A percentile compares a stretch with the other conserved stretches of the same genome.
These are phyloP conservation scores for Coffea eugenioides DNA, from an alignment of 257 asterid species.

Conservation along the genomic window DNA sequence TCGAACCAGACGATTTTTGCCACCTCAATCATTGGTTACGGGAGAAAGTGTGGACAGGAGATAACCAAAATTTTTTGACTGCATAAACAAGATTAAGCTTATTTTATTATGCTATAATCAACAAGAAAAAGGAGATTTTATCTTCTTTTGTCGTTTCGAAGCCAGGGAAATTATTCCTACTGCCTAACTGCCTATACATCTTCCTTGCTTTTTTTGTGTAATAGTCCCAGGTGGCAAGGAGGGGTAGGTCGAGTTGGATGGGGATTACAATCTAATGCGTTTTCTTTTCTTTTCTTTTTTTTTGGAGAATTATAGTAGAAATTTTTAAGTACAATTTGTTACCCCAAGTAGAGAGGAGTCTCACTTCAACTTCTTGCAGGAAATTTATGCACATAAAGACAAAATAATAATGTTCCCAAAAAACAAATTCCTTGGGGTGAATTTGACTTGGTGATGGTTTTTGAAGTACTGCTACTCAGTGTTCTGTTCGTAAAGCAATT, in stretches of 20 bases:
- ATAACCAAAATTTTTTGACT: neutral
- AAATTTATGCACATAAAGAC: neutral
- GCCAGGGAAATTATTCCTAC: neutral
- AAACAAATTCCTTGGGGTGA: neutral
- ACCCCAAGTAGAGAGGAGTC: neutral
- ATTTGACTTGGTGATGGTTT: neutral
- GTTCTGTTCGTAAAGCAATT: neutral
- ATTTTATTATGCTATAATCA: neutral
- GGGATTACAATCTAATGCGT: too few relatives aligned
- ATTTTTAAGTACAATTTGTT: neutral
- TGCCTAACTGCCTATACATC: neutral
- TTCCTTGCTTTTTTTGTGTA: neutral
- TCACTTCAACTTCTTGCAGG: too few relatives aligned
- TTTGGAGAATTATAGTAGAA: neutral
- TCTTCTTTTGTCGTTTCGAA: slow-evolving; percentile 1
- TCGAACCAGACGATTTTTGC: slow-evolving; percentile 11
- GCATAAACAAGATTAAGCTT: neutral
- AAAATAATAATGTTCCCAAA: neutral
- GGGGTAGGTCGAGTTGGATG: too few relatives aligned
- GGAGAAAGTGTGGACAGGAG: slow-evolving; percentile 9
- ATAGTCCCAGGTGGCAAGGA: neutral
- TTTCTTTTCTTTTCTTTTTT: too few relatives aligned
- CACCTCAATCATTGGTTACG: slow-evolving; percentile 45
- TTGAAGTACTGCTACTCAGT: neutral
- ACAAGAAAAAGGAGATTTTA: neutral